phyloP scores from a whole-genome alignment of 164 flowering plant genomes.

The Pachysandra terminalis region DNA sequence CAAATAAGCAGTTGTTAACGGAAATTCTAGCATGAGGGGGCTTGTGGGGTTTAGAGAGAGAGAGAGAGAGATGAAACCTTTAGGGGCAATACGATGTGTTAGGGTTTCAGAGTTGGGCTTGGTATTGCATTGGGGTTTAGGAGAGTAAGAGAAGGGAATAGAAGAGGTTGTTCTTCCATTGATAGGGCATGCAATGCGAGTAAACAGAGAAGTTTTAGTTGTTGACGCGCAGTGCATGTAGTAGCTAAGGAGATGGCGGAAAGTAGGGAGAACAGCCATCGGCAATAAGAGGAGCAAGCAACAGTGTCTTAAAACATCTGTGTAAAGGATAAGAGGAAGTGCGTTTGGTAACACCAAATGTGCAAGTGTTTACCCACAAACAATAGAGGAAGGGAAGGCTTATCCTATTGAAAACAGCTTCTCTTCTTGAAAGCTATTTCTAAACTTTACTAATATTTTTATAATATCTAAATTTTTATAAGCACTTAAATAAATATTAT shows the following conservation, averaged over 20 bases:
- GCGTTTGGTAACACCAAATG: too few relatives aligned
- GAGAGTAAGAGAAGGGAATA: slow-evolving; percentile 12
- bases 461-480: too few relatives aligned
- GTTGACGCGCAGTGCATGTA: slow-evolving; percentile 8
- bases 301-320: too few relatives aligned
- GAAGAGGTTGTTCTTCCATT: slow-evolving; percentile 8
- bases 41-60: background rate
- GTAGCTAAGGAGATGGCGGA: slow-evolving; percentile 19
- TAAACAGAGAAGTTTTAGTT: slow-evolving; percentile 3
- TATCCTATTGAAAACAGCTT: too few relatives aligned
- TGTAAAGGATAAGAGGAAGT: too few relatives aligned
- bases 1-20: background rate
- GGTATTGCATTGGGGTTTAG: slow-evolving; percentile 13
- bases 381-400: too few relatives aligned
- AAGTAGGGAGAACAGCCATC: slow-evolving; percentile 22
- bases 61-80: slow-evolving; percentile 8
- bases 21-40: background rate
- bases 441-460: too few relatives aligned
- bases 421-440: too few relatives aligned
- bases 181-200: slow-evolving; percentile 16
- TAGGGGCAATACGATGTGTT: slow-evolving; percentile 15
- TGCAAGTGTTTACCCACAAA: too few relatives aligned
- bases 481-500: too few relatives aligned
- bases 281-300: background rate
- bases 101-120: slow-evolving; percentile 9